These are phyloP conservation scores for Asterophora lycoperdoides DNA, from an alignment of 768 basidiomycete species.

Conservation along the genomic window DNA sequence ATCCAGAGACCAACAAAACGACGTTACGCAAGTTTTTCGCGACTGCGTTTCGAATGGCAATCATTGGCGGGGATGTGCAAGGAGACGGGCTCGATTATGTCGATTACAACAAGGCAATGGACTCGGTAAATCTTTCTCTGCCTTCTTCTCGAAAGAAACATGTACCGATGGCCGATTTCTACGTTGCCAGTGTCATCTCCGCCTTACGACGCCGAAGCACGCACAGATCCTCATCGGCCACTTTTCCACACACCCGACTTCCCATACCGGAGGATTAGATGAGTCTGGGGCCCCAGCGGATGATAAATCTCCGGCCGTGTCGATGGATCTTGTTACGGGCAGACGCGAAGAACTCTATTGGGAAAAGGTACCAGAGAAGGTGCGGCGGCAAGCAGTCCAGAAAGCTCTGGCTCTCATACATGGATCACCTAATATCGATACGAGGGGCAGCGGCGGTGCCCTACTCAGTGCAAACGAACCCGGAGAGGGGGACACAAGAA, in stretches of 20 bases:
- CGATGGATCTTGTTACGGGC: constrained; percentile 55
- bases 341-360: constrained; percentile 71
- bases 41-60: constrained; percentile 29
- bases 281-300: constrained; percentile 32
- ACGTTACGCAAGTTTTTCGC: constrained; percentile 60
- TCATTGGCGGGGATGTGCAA: constrained; percentile 6
- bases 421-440: neutral
- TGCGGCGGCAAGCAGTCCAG: constrained; percentile 48
- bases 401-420: constrained; percentile 15
- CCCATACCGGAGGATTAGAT: constrained; percentile 55
- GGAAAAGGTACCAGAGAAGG: constrained; percentile 74
- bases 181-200: constrained; percentile 60
- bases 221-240: constrained; percentile 40
- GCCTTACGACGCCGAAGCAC: constrained; percentile 51
- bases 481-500: constrained; percentile 1
- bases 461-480: neutral
- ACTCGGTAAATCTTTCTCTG: constrained; percentile 45
- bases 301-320: constrained; percentile 25
- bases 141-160: neutral
- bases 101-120: constrained; percentile 75
- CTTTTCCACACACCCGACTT: constrained; percentile 34
- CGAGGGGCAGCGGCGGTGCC: neutral
- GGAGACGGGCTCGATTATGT: constrained; percentile 63
- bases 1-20: constrained; percentile 78
- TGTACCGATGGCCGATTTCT: no score